Evolutionary conservation across 1,139 yeast species (phyloP).

Genomic region (Kluyveromyces sp.): DNA sequence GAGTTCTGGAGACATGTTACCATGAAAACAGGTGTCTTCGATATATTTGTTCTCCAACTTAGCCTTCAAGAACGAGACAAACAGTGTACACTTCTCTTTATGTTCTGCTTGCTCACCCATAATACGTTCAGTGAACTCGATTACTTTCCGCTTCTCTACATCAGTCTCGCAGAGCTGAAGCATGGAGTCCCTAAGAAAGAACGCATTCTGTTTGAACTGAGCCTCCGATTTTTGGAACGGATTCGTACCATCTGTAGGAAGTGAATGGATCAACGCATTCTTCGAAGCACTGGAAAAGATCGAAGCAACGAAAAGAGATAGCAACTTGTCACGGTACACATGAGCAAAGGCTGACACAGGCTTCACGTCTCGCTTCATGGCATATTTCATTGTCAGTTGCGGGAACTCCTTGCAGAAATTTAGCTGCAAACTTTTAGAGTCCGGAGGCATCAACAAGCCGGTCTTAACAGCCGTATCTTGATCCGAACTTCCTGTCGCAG

Average conservation of each 20-base stretch:
- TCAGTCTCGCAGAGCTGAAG: constrained; percentile 18
- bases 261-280: constrained; percentile 24
- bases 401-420: constrained; percentile 25
- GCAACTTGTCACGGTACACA: constrained; percentile 25
- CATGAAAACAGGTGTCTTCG: constrained; percentile 23
- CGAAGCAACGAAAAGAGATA: constrained; percentile 24
- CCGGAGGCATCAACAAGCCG: constrained; percentile 5
- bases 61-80: constrained; percentile 23
- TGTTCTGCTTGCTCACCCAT: constrained; percentile 18
- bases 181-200: constrained; percentile 19
- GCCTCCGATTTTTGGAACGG: constrained; percentile 7
- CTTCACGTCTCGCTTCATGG: constrained; percentile 29
- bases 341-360: constrained; percentile 29
- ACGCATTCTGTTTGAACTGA: constrained; percentile 14
- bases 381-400: constrained; percentile 24
- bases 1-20: constrained; percentile 20
- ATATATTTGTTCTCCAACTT: constrained; percentile 18
- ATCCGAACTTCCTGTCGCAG: not conserved
- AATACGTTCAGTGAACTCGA: constrained; percentile 22
- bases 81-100: constrained; percentile 15
- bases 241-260: constrained; percentile 8
- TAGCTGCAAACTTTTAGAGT: constrained; percentile 13
- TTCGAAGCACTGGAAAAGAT: constrained; percentile 25
- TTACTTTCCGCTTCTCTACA: constrained; percentile 18
- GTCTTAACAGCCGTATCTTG: not conserved